phyloP scores from a whole-genome alignment of 192 early-diverging fungal genomes.

The Coemansia sp. region DNA sequence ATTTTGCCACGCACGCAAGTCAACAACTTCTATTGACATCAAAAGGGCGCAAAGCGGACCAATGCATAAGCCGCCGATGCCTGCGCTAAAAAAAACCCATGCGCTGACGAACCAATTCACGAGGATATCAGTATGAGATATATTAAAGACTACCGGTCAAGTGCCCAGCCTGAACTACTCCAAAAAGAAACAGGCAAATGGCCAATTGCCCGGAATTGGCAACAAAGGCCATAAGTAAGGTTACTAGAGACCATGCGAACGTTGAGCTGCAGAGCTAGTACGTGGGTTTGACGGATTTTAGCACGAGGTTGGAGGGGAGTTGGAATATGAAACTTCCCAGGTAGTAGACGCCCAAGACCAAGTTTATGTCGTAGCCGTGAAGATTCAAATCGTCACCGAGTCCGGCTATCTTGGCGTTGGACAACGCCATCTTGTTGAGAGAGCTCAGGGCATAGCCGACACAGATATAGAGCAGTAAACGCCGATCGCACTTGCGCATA shows the following conservation, averaged over 20 bases:
- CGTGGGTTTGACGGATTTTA: conserved; percentile 31
- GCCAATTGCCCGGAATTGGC: conserved; percentile 14
- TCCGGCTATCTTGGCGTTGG: conserved; percentile 45
- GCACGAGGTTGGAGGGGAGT: conserved; percentile 44
- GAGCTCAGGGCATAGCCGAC: conserved; percentile 42
- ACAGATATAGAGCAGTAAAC: conserved; percentile 38
- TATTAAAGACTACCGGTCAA: conserved; percentile 48
- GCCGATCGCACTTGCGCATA: conserved; percentile 46
- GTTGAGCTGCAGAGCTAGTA: conserved; percentile 41
- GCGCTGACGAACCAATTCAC: conserved; percentile 29
- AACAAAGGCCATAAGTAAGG: conserved; percentile 25
- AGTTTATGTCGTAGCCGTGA: conserved; percentile 32
- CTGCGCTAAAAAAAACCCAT: conserved; percentile 47
- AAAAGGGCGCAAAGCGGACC: conserved; percentile 41
- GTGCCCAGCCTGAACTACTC: conserved; percentile 48
- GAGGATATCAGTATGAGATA: conserved; percentile 52
- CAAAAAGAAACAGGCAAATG: conserved; percentile 34
- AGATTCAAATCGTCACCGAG: conserved; percentile 29
- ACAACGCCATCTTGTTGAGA: conserved; percentile 49
- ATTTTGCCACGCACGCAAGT: conserved; percentile 27
- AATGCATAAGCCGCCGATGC: conserved; percentile 34
- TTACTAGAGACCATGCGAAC: conserved; percentile 37
- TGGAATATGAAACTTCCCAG: conserved; percentile 47
- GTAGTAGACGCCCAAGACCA: conserved; percentile 42
- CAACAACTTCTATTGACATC: conserved; percentile 2